Evolutionary conservation across 192 early-diverging fungal genomes (phyloP), one percentile per base, ranked within the genome.

Genomic region (Obelidium mucronatum): DNA sequence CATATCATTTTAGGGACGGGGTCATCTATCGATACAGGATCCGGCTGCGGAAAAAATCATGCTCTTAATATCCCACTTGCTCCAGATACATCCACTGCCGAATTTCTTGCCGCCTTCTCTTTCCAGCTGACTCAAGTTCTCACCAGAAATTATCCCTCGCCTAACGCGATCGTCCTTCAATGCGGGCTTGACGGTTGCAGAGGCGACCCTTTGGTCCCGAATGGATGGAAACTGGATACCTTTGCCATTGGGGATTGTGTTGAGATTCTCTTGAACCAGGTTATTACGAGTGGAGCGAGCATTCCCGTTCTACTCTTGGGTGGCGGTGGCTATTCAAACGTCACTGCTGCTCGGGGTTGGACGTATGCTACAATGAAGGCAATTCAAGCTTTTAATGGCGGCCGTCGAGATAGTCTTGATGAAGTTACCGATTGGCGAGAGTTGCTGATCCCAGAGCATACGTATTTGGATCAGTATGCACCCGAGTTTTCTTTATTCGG

Each of bases 271-370:
- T 55, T 70, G 37, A 53, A 73, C 40, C 39, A 65, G 11, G 3
- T 60, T 40, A n/a, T n/a, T n/a, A n/a, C n/a, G n/a, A n/a, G n/a
- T n/a, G 52, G 72, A 26, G 36, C 54, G 0, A 11, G 36, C 44
- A 76, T 94, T 31, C 96, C 96, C 24, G 86, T 95, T 76, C 80
- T 98, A 31, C 84, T 98, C 40, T 83, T 97, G 1, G 97, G 97
- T 4, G 97, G 97, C 22, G 97, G 97, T 3, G 97, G 97, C 5
- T 99, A 99, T 75, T 93, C 90, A 0, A 93, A 93, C 73, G 85
- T 93, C 30, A 96, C 93, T 74, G 94, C 95, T 3, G 92, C 96
- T 36, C 87, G 96, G 22, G 91, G 90, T 35, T 99, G 97, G 97
- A 89, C 93, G 19, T 95, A 93, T 76, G 95, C 95, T 67, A 96